Conservation (phyloP, 2,329 filamentous ascomycete species). For the Penicillium psychrosexuale region DNA sequence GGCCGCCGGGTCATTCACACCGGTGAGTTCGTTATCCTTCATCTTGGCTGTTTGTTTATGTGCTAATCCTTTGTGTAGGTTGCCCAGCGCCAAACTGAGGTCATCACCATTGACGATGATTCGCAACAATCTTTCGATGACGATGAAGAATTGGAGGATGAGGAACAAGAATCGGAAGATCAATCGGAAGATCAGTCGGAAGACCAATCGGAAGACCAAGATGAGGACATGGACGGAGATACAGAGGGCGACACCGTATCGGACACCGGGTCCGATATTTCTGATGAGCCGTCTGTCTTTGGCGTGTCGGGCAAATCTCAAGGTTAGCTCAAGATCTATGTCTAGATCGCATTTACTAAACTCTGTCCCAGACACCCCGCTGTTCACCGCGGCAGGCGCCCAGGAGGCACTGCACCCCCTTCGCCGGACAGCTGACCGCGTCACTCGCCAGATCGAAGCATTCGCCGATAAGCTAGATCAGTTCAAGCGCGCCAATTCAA, state of each 20-base stretch:
- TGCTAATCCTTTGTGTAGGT: conserved; percentile 17
- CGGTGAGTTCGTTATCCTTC: conserved; percentile 12
- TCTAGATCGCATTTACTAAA: conserved; percentile 9
- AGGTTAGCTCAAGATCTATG: conserved; percentile 10
- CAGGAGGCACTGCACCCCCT: conserved; percentile 57
- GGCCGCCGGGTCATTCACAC: conserved; percentile 19
- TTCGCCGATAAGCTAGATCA: conserved; percentile 81
- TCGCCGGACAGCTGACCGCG: conserved; percentile 63
- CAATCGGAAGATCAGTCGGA: neutral
- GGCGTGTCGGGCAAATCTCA: conserved; percentile 9
- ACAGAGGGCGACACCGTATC: conserved; percentile 28
- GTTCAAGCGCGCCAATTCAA: conserved; percentile 58
- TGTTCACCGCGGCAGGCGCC: conserved; percentile 48
- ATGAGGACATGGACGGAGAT: conserved; percentile 29
- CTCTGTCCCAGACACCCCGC: conserved; percentile 24
- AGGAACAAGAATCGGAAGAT: conserved; percentile 16
- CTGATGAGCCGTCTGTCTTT: conserved; percentile 22
- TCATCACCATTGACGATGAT: conserved; percentile 42
- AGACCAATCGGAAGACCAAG: conserved; percentile 18
- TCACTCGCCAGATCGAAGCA: conserved; percentile 77
- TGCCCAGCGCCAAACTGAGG: conserved; percentile 30
- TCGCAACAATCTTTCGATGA: conserved; percentile 28
- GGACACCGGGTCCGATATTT: conserved; percentile 29
- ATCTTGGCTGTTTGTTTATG: conserved; percentile 3
- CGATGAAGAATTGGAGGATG: conserved; percentile 25